Evolutionary conservation across 441 rosid species (phyloP), one percentile per base, ranked within the genome.

Genomic region (Theobroma grandiflorum): DNA sequence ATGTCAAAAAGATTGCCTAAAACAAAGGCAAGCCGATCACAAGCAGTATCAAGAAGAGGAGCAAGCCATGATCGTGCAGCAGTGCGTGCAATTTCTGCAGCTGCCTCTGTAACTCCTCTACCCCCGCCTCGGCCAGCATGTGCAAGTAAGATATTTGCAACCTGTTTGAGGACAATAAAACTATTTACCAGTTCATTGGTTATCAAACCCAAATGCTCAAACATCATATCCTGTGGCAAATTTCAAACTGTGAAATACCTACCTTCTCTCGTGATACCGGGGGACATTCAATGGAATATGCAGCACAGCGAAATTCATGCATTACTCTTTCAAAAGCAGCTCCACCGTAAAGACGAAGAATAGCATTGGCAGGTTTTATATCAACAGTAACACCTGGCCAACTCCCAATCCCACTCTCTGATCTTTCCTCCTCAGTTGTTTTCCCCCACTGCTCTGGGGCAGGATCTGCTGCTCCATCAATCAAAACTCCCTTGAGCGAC

Each of bases 371-470:
- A 12, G 99, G 98, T 84, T 86, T 94, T 83, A 93, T 81, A 83
- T 84, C 89, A 69, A 89, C 78, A 73, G 78, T 85, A 67, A 96
- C 91, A 81, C 98, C 99, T 73, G 98, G 99, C 99, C 99, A 96
- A 82, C 90, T 90, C 77, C 98, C 98, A 82, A 93, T 87, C 31
- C 98, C 93, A 85, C 99, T 94, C 85, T 93, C 91, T 15, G 93
- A 81, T 84, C 89, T 93, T 80, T 96, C 99, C 83, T 96, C 96
- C 42, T 73, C 87, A 11, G 98, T 93, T 84, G 98, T 93, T 84
- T 90, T 95, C 12, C 99, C 99, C 98, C 98, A 96, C 79, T 91
- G 95, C 87, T 96, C 98, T 0, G 99, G 99, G 62, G 98, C 93
- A 77, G 98, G 99, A 85, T 91, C 94, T 78, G 99, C 98, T 61